Conservation (phyloP, 805 yeast species). For the Candida yuanshanica region DNA sequence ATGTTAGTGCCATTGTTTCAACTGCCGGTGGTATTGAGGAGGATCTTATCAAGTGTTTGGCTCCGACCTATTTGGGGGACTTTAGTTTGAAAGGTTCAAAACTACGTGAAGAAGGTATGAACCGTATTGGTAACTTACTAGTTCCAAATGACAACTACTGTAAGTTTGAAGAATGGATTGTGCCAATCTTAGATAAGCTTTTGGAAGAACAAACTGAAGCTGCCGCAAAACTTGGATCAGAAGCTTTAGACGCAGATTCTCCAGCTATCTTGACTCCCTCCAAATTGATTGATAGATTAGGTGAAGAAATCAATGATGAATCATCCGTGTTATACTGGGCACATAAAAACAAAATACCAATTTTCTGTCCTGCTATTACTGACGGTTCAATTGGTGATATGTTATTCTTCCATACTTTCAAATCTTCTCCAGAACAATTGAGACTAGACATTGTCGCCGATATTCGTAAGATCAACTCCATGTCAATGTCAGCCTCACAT, state of each 20-base stretch:
- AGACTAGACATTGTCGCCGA: constrained; percentile 92
- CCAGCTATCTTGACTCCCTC: constrained; percentile 89
- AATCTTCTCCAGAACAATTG: constrained; percentile 83
- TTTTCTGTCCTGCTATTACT: constrained; percentile 95
- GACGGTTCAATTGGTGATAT: constrained; percentile 99
- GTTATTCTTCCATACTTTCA: constrained; percentile 97
- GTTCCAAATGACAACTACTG: constrained; percentile 99
- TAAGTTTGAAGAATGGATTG: constrained; percentile 97
- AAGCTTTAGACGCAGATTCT: constrained; percentile 54
- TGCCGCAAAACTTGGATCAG: constrained; percentile 46
- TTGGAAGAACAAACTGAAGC: constrained; percentile 81
- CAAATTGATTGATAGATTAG: constrained; percentile 83
- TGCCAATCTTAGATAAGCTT: constrained; percentile 84
- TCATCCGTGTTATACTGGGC: constrained; percentile 96
- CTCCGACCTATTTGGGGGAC: constrained; percentile 94
- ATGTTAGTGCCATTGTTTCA: constrained; percentile 93
- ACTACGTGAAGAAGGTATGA: constrained; percentile 92
- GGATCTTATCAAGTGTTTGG: constrained; percentile 92
- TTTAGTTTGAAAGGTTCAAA: constrained; percentile 74
- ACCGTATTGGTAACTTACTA: constrained; percentile 92
- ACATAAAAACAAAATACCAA: constrained; percentile 91
- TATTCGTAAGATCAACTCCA: constrained; percentile 82
- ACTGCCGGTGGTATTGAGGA: constrained; percentile 98
- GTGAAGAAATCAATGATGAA: constrained; percentile 93
- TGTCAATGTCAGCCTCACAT: constrained; percentile 89